Percentiles rank a stretch among this genome's conserved stretches.
Conservation (phyloP, 345 rosid genomes). For the Durio zibethinus region DNA sequence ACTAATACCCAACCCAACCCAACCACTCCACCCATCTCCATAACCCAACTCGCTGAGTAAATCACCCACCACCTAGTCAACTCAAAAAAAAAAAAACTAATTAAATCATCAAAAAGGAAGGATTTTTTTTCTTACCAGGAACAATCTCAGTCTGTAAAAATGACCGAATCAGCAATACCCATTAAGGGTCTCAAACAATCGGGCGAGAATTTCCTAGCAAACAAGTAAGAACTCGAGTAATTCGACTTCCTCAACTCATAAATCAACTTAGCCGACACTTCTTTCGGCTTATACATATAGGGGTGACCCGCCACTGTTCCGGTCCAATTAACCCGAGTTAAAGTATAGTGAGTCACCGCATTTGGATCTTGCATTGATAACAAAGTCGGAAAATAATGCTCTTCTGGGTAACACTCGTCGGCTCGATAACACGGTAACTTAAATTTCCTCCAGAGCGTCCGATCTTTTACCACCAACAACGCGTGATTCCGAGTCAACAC, state of each 20-base stretch:
- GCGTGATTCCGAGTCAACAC: conserved; percentile 79
- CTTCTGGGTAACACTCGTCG: conserved; percentile 87
- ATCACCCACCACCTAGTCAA: not conserved
- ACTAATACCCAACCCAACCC: conserved; percentile 3
- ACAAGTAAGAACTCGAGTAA: conserved; percentile 68
- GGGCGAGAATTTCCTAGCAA: conserved; percentile 91
- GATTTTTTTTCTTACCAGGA: conserved; percentile 39
- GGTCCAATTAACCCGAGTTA: conserved; percentile 90
- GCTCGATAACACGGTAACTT: conserved; percentile 68
- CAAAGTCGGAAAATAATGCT: conserved; percentile 92
- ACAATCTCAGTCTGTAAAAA: conserved; percentile 66
- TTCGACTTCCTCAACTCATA: conserved; percentile 56
- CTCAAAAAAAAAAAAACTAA: not conserved
- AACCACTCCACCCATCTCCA: not conserved
- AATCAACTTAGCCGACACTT: conserved; percentile 58
- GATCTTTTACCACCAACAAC: conserved; percentile 58
- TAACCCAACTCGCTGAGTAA: not conserved
- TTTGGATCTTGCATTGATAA: conserved; percentile 75
- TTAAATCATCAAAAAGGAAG: conserved; percentile 3
- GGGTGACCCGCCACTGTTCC: conserved; percentile 89
- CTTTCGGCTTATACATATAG: conserved; percentile 52
- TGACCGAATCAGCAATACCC: conserved; percentile 66
- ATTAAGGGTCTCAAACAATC: conserved; percentile 74
- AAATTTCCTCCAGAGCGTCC: conserved; percentile 74
- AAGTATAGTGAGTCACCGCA: conserved; percentile 62